These are phyloP conservation scores for Achaetomium macrosporum DNA, from an alignment of 2,329 filamentous ascomycete genomes.

Conservation along the genomic window DNA sequence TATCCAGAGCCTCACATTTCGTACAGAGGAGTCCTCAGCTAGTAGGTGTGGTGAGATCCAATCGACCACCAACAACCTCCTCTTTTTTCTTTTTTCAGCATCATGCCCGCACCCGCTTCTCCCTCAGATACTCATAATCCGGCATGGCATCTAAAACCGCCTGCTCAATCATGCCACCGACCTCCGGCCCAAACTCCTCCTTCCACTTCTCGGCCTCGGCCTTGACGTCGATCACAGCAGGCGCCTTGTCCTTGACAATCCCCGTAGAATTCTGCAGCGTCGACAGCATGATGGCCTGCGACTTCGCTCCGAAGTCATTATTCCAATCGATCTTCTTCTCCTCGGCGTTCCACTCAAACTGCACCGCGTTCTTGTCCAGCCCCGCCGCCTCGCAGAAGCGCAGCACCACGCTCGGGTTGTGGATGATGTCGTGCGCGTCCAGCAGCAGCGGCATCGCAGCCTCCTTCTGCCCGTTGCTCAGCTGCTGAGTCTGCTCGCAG, in stretches of 20 bases:
- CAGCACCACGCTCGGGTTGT: neutral
- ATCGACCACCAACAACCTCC: no score
- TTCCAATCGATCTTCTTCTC: neutral
- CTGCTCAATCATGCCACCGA: conserved; percentile 2
- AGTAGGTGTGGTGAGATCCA: no score
- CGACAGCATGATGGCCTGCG: neutral
- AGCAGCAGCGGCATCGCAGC: neutral
- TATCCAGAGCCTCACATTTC: no score
- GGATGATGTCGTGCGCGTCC: conserved; percentile 8
- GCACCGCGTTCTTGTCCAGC: neutral
- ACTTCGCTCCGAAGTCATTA: no score
- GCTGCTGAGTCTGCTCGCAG: neutral
- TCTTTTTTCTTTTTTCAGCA: no score
- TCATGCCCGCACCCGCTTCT: conserved; percentile 2
- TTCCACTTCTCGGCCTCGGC: conserved; percentile 11
- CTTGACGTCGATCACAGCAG: conserved; percentile 1
- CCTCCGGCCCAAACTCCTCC: conserved; percentile 11
- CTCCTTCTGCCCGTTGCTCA: neutral
- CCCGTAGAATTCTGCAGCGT: conserved; percentile 4
- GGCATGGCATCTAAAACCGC: conserved; percentile 3
- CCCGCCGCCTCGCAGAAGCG: conserved; percentile 4
- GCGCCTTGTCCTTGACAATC: conserved; percentile 7
- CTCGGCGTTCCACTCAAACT: conserved; percentile 1
- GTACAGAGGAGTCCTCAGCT: no score
- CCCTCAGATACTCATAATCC: conserved; percentile 13